These are phyloP conservation scores for Pichia thaimueangensis DNA, from an alignment of 805 yeast genomes.

Conservation along the genomic window DNA sequence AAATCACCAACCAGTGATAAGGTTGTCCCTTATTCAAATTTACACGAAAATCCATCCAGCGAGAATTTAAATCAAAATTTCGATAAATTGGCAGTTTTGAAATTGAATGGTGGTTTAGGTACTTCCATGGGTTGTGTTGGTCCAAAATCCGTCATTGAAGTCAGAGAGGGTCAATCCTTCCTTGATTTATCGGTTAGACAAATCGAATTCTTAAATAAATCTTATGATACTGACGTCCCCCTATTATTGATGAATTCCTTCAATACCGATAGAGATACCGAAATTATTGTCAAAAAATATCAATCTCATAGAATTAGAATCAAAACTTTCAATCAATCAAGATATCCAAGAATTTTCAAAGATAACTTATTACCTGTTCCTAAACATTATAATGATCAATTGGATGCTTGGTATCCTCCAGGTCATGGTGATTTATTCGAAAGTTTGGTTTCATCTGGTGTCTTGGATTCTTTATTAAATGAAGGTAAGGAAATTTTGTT, in stretches of 20 bases:
- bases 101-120: conserved; percentile 97
- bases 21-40: conserved; percentile 69
- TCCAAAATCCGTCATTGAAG: conserved; percentile 96
- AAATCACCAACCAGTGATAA: conserved; percentile 85
- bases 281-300: conserved; percentile 90
- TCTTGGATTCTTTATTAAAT: conserved; percentile 78
- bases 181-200: conserved; percentile 94
- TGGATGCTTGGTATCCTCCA: conserved; percentile 98
- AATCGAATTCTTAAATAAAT: conserved; percentile 89
- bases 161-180: conserved; percentile 96
- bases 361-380: conserved; percentile 97
- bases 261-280: conserved; percentile 95
- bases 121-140: conserved; percentile 99
- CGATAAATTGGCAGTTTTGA: conserved; percentile 85
- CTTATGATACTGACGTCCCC: conserved; percentile 89
- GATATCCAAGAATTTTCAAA: conserved; percentile 91
- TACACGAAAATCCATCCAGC: conserved; percentile 35
- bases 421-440: conserved; percentile 99
- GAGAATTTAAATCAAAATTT: conserved; percentile 49
- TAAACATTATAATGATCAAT: conserved; percentile 57
- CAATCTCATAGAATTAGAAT: conserved; percentile 94
- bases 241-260: conserved; percentile 96
- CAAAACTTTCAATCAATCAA: conserved; percentile 95
- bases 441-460: conserved; percentile 82
- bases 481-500: conserved; percentile 94